Conservation (phyloP, 116 monocot genomes). For the Zostera marina region DNA sequence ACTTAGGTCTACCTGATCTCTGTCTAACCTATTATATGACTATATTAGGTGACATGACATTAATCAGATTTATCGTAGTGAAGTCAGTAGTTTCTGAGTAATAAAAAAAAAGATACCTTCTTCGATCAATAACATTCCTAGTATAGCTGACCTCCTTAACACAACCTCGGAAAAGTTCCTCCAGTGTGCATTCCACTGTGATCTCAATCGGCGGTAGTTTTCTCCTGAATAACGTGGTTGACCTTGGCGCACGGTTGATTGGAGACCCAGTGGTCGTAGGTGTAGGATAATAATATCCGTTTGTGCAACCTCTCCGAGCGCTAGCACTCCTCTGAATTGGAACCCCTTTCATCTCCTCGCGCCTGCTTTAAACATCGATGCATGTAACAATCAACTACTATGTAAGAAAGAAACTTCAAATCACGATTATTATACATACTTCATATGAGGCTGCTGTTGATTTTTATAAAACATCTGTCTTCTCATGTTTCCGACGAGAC, state of each 20-base stretch:
- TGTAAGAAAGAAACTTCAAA: no score
- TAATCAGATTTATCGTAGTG: background rate
- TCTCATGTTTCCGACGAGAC: no score
- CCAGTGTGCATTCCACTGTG: conserved; percentile 86
- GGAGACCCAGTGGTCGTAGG: conserved; percentile 4
- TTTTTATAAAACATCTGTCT: no score
- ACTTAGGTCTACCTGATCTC: no score
- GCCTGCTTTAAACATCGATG: no score
- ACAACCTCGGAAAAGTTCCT: conserved; percentile 82
- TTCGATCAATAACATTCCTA: conserved; percentile 39
- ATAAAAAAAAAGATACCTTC: conserved; percentile 29
- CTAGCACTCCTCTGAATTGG: conserved; percentile 4
- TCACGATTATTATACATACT: no score
- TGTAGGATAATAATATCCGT: conserved; percentile 3
- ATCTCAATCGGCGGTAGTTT: conserved; percentile 68
- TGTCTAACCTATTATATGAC: no score
- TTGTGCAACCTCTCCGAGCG: conserved; percentile 13
- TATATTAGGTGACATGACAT: no score
- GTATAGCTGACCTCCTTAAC: conserved; percentile 58
- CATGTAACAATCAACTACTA: no score
- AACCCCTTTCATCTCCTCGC: no score
- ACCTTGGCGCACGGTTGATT: background rate
- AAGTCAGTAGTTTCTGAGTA: no score
- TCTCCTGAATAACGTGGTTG: conserved; percentile 12
- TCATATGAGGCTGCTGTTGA: no score